Percentiles rank a stretch among this genome's conserved stretches.
Evolutionary conservation across 306 rosid genomes (phyloP).

Genomic region (Potentilla sterilis): DNA sequence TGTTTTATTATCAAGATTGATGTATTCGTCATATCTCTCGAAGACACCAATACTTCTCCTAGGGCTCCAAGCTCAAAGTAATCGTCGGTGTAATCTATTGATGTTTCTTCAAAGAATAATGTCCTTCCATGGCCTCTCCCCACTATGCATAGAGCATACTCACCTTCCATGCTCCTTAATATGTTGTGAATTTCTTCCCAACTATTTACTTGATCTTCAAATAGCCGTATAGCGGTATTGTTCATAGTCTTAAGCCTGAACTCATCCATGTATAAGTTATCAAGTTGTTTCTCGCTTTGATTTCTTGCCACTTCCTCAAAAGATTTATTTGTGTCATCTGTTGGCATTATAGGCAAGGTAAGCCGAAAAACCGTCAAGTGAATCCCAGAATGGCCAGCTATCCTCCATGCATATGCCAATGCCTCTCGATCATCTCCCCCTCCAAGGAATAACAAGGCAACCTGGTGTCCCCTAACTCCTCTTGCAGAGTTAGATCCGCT

Average conservation of each 20-base stretch:
- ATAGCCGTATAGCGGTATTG: conserved; percentile 14
- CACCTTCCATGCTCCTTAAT: conserved; percentile 23
- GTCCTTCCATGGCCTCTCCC: conserved; percentile 33
- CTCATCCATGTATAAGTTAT: conserved; percentile 20
- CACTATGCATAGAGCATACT: conserved; percentile 29
- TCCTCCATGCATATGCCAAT: conserved; percentile 52
- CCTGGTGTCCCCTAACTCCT: background rate
- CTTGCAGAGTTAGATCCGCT: background rate
- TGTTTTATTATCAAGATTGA: conserved; percentile 38
- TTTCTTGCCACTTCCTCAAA: conserved; percentile 11
- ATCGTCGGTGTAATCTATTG: conserved; percentile 33
- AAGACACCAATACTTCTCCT: conserved; percentile 37
- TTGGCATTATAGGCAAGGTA: background rate
- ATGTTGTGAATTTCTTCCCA: conserved; percentile 41
- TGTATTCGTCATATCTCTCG: conserved; percentile 29
- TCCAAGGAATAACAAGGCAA: conserved; percentile 38
- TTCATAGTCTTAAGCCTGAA: conserved; percentile 15
- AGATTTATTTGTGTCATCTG: background rate
- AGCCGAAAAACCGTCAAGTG: conserved; percentile 43
- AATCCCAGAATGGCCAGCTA: conserved; percentile 36
- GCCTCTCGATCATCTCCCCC: conserved; percentile 72
- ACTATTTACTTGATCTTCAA: conserved; percentile 30
- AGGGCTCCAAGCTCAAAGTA: conserved; percentile 38
- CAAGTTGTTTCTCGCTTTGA: conserved; percentile 26
- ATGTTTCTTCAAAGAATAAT: conserved; percentile 20